These are phyloP conservation scores for Fraxinus latifolia DNA, from an alignment of 305 asterid species.

Conservation along the genomic window DNA sequence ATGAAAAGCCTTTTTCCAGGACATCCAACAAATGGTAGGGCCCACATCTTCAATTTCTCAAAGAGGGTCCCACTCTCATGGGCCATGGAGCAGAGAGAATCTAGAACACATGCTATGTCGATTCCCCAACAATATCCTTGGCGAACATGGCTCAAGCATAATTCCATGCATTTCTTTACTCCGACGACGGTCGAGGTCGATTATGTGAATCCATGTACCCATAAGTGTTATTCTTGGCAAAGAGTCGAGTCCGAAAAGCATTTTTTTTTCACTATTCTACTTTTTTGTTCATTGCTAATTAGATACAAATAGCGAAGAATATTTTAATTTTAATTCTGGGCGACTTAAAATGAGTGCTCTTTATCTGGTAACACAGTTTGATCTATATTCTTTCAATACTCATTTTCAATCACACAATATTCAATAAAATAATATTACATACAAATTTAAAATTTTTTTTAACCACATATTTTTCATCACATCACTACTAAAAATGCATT, in stretches of 20 bases:
- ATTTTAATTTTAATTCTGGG: neutral
- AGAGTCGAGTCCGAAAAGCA: neutral
- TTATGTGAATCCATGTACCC: neutral
- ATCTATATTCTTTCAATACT: no score
- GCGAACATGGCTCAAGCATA: neutral
- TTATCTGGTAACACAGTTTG: neutral
- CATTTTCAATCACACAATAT: no score
- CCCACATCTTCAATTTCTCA: neutral
- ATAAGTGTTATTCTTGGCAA: neutral
- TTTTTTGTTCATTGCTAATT: neutral
- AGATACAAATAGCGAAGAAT: neutral
- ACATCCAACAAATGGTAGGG: slow-evolving; percentile 12
- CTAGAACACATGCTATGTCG: neutral
- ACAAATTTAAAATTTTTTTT: no score
- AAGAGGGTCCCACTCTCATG: slow-evolving; percentile 24
- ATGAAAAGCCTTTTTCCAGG: slow-evolving; percentile 14
- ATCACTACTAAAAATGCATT: no score
- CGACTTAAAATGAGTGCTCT: neutral
- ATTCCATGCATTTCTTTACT: neutral
- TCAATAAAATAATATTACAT: no score
- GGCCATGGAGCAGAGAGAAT: slow-evolving; percentile 27
- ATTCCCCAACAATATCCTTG: neutral
- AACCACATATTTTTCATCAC: no score
- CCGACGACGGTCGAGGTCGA: neutral
- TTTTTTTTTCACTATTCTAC: neutral